A percentile compares a stretch with the other conserved stretches of the same genome.
Evolutionary conservation across 306 rosid species (phyloP).

Genomic region (Hylodesmum podocarpum): DNA sequence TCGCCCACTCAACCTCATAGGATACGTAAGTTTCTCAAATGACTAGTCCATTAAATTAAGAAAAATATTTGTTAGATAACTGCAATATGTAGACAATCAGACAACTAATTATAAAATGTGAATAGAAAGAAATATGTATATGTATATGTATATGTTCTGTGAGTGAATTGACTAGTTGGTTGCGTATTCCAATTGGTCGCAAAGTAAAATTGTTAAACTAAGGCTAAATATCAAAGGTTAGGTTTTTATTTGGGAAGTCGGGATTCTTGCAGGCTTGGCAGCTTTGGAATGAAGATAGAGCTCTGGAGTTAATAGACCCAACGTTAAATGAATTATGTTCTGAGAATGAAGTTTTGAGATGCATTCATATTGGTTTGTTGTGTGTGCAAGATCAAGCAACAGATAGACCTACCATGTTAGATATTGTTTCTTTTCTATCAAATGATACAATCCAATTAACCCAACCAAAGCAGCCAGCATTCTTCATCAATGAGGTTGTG

Average conservation of each 20-base stretch:
- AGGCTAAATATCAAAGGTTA: not conserved
- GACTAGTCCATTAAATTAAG: not conserved
- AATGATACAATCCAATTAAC: conserved; percentile 35
- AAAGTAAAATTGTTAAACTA: too few species aligned
- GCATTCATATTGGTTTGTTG: conserved; percentile 44
- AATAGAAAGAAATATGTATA: too few species aligned
- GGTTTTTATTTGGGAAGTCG: not conserved
- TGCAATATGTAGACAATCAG: too few species aligned
- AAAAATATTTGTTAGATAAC: too few species aligned
- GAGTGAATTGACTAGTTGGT: too few species aligned
- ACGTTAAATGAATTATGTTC: not conserved
- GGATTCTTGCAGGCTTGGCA: conserved; percentile 35
- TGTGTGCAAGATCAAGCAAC: conserved; percentile 43
- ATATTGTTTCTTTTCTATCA: conserved; percentile 40
- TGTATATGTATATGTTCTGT: too few species aligned
- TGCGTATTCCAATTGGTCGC: too few species aligned
- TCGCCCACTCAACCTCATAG: conserved; percentile 15
- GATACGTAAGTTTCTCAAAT: conserved; percentile 27
- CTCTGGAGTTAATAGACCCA: conserved; percentile 30
- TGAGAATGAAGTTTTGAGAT: conserved; percentile 21
- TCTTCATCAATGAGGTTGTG: conserved; percentile 5
- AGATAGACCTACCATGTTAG: conserved; percentile 44
- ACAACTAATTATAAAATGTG: too few species aligned
- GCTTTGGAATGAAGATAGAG: conserved; percentile 40
- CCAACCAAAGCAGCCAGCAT: conserved; percentile 31